Base-by-base conservation (phyloP, 2,329 filamentous ascomycete species). In the Diplodia mutila region DNA sequence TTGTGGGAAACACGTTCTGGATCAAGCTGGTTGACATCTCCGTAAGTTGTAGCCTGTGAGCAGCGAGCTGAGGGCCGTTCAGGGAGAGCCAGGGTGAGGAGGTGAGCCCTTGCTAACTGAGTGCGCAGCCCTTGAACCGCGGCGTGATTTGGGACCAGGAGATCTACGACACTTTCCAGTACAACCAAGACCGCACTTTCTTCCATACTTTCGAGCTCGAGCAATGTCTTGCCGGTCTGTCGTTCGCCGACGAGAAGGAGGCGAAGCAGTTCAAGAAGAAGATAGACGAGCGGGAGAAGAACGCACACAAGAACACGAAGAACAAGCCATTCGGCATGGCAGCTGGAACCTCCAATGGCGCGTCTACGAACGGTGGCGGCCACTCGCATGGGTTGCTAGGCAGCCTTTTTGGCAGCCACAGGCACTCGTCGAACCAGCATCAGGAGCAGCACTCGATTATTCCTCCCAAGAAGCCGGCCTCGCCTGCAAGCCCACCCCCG, bases 121-220 rank as follows among this genome's bases (percentile, higher is more conserved):
- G 8, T 21, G 37, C 69, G n/a, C 76, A 94, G 90, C 86, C 92
- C 67, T 84, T 90, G 61, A 90, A 89, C 76, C 88, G 91, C 77
- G 94, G 94, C 68, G 93, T 97, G 61, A 90, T 97, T 75, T 97
- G 93, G 93, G 94, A 97, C 75, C 94, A 98, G 82, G 95, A 99
- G 81, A 93, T 99, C 74, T 99, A 97, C 82, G 94, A 99, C 73
- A 89, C 89, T 61, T 98, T 97, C 85, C 85, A 86, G 70, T 99
- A 98, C 84, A 97, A 97, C 81, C 94, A 97, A 77, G 95, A 99
- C 78, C 90, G 95, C 69, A 94, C 92, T 69, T 99, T 97, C 82
- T 99, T 99, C 81, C 94, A 98, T 80, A 93, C 92, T 6, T 99
- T 99, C 77, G 95, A 99, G 82, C 86, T 97, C 67, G 94, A 98